Evolutionary conservation across 306 rosid species (phyloP).

Genomic region (Pterocarpus santalinus): DNA sequence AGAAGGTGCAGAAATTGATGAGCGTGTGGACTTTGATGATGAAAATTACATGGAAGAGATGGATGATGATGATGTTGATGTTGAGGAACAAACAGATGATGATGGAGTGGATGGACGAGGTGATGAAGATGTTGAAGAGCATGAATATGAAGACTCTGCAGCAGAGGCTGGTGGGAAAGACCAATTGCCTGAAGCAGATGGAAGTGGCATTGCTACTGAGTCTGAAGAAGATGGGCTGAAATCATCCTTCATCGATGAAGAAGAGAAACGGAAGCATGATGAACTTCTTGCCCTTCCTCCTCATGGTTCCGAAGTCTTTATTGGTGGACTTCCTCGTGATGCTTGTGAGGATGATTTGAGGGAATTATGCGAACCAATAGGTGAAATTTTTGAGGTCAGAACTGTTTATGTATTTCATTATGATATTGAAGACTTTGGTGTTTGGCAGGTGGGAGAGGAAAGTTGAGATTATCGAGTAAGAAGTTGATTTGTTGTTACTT

Average conservation of each 20-base stretch:
- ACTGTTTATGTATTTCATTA: slow-evolving; percentile 16
- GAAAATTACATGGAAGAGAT: slow-evolving; percentile 97
- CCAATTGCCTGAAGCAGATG: slow-evolving; percentile 62
- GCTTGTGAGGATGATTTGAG: slow-evolving; percentile 81
- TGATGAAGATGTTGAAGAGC: slow-evolving; percentile 72
- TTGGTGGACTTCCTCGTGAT: slow-evolving; percentile 97
- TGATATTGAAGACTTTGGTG: slow-evolving; percentile 15
- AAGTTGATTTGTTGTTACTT: slow-evolving; percentile 47
- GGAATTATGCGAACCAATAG: slow-evolving; percentile 82
- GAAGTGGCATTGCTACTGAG: slow-evolving; percentile 53
- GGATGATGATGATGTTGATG: slow-evolving; percentile 86
- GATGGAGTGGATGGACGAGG: slow-evolving; percentile 80
- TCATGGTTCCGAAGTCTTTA: slow-evolving; percentile 95
- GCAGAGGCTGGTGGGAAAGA: slow-evolving; percentile 59
- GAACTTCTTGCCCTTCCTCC: slow-evolving; percentile 96
- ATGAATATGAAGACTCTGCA: slow-evolving; percentile 60
- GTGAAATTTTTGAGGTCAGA: slow-evolving; percentile 89
- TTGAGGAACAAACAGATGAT: slow-evolving; percentile 82
- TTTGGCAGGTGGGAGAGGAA: background rate
- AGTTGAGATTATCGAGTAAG: slow-evolving; percentile 30
- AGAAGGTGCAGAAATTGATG: slow-evolving; percentile 87
- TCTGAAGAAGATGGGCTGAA: slow-evolving; percentile 68
- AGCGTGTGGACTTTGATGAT: slow-evolving; percentile 91
- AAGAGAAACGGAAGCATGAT: slow-evolving; percentile 77
- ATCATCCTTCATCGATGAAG: slow-evolving; percentile 59